phyloP scores from a whole-genome alignment of 2,329 filamentous ascomycete species.

The Pseudogymnoascus sp. region DNA sequence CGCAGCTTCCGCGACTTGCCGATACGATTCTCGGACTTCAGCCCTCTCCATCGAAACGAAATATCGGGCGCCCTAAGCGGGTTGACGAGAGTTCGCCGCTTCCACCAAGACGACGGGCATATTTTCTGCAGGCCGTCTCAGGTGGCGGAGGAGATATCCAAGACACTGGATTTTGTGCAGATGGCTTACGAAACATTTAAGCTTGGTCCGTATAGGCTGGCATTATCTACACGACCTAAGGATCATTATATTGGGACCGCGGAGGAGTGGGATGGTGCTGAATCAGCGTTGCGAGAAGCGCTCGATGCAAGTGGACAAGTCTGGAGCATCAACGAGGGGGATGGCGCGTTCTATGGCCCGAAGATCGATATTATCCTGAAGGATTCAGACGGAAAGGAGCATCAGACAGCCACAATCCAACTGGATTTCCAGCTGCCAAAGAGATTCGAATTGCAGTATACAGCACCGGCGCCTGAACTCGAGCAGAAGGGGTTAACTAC shows the following conservation, averaged over 20 bases:
- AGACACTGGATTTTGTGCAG: constrained; percentile 66
- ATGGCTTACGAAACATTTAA: constrained; percentile 63
- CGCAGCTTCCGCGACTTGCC: constrained; percentile 75
- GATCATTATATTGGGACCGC: constrained; percentile 69
- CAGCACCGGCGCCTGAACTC: constrained; percentile 56
- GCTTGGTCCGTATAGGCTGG: constrained; percentile 65
- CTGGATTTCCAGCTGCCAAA: constrained; percentile 84
- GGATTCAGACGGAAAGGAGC: constrained; percentile 75
- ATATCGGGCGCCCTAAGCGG: constrained; percentile 73
- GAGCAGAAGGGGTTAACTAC: constrained; percentile 47
- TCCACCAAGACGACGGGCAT: constrained; percentile 86
- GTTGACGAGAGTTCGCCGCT: constrained; percentile 73
- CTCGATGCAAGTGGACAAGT: constrained; percentile 54
- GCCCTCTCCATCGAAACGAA: constrained; percentile 79
- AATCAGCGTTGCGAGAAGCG: constrained; percentile 56
- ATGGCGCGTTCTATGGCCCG: constrained; percentile 85
- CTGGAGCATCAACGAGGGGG: constrained; percentile 71
- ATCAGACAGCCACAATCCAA: constrained; percentile 83
- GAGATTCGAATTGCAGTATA: constrained; percentile 69
- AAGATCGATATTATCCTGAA: constrained; percentile 83
- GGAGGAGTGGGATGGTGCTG: constrained; percentile 62
- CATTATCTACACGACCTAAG: constrained; percentile 69
- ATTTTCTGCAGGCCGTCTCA: constrained; percentile 79
- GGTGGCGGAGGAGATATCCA: constrained; percentile 64
- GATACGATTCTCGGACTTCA: constrained; percentile 80